phyloP scores from a whole-genome alignment of 2,329 filamentous ascomycete genomes.

The Aureobasidium sp. region DNA sequence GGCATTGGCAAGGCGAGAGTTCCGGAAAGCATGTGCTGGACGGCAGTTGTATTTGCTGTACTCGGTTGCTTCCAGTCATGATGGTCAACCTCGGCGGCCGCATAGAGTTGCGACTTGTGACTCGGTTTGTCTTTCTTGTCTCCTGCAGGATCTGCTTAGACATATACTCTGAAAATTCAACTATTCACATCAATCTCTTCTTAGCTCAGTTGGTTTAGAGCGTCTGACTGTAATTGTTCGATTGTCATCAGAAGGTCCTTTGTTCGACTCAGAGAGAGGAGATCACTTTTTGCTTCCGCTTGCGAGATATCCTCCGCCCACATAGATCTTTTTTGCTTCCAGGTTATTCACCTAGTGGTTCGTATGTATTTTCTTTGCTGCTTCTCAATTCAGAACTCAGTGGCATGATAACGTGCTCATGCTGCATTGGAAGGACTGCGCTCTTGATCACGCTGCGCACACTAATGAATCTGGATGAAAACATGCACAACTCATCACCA shows the following conservation, averaged over 20 bases:
- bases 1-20: not conserved
- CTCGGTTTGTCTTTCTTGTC: not conserved
- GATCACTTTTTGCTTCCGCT: not conserved
- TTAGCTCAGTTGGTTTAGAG: conserved; percentile 9
- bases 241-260: conserved; percentile 9
- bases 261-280: conserved; percentile 8
- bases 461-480: no score
- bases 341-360: not conserved
- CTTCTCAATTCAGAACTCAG: no score
- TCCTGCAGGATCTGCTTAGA: no score
- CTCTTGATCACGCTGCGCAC: no score
- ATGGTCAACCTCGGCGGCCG: not conserved
- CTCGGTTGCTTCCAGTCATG: not conserved
- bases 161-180: no score
- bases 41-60: not conserved
- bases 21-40: not conserved
- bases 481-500: no score
- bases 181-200: not conserved
- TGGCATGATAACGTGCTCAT: no score
- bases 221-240: conserved; percentile 8
- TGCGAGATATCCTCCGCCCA: not conserved
- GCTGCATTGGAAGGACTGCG: no score
- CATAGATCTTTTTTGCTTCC: not conserved
- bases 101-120: not conserved
- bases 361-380: not conserved